Percentiles rank a stretch among this genome's conserved stretches.
Evolutionary conservation across 2,329 filamentous ascomycete species (phyloP).

Genomic region (Colletotrichum sansevieriae): DNA sequence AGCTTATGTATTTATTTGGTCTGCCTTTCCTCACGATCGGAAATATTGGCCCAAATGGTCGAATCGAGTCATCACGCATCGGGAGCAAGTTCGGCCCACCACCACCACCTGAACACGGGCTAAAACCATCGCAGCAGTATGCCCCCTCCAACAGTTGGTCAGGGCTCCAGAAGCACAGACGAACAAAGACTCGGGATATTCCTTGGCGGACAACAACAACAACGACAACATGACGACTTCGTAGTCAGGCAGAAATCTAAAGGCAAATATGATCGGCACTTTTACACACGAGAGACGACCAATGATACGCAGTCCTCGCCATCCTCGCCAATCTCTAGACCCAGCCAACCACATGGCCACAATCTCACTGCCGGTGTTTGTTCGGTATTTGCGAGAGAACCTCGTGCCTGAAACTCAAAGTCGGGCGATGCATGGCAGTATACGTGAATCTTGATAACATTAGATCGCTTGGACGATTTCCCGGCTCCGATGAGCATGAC

Average conservation of each 20-base stretch:
- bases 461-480: constrained; percentile 3
- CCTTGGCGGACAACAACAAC: too few species aligned
- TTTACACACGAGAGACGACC: too few species aligned
- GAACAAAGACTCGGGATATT: background rate
- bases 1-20: too few species aligned
- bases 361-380: too few species aligned
- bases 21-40: too few species aligned
- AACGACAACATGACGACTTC: too few species aligned
- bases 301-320: too few species aligned
- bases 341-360: too few species aligned
- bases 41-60: background rate
- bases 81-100: background rate
- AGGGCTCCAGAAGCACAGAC: background rate
- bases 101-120: background rate
- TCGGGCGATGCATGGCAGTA: constrained; percentile 7
- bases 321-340: too few species aligned
- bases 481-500: background rate
- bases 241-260: too few species aligned
- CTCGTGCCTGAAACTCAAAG: background rate
- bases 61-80: background rate
- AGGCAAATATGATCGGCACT: too few species aligned
- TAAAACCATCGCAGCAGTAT: constrained; percentile 6
- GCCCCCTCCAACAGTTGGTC: constrained; percentile 12
- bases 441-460: constrained; percentile 11
- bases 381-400: too few species aligned